A percentile compares a stretch with the other conserved stretches of the same genome.
Conservation (phyloP, 1,284 basidiomycete genomes). For the Phellopilus nigrolimitatus region DNA sequence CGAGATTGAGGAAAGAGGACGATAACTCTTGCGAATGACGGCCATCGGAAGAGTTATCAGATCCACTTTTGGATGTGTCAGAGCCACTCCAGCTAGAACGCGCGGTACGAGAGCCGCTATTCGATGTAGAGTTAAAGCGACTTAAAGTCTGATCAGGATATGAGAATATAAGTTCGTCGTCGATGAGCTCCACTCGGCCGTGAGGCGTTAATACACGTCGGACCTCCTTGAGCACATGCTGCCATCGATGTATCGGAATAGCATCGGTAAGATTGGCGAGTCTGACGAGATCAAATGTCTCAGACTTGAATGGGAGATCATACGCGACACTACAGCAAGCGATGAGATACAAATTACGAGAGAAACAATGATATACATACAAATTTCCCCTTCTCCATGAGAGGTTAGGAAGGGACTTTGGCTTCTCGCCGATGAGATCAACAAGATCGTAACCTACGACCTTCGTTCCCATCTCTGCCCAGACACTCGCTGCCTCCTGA, state of each 20-base stretch:
- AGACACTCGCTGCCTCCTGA: conserved; percentile 50
- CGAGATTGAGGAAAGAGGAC: conserved; percentile 17
- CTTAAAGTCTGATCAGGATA: conserved; percentile 29
- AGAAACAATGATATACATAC: conserved; percentile 38
- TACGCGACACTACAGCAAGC: conserved; percentile 41
- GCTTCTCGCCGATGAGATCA: conserved; percentile 37
- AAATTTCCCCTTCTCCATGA: conserved; percentile 58
- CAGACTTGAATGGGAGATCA: conserved; percentile 52
- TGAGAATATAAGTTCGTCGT: conserved; percentile 64
- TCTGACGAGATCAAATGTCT: conserved; percentile 63
- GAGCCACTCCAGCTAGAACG: conserved; percentile 13
- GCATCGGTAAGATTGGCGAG: conserved; percentile 61
- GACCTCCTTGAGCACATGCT: conserved; percentile 50
- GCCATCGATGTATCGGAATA: conserved; percentile 56
- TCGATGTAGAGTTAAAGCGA: conserved; percentile 21
- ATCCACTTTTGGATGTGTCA: conserved; percentile 3
- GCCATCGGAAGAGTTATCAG: conserved; percentile 21
- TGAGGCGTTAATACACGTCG: conserved; percentile 50
- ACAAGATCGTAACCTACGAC: conserved; percentile 65
- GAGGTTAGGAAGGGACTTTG: conserved; percentile 43
- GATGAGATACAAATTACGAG: conserved; percentile 19
- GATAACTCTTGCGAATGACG: neutral
- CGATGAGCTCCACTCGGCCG: conserved; percentile 61
- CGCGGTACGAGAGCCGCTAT: conserved; percentile 1
- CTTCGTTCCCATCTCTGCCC: conserved; percentile 44